phyloP scores from a whole-genome alignment of 495 filamentous ascomycete species.

The Aspergillus ostianus region DNA sequence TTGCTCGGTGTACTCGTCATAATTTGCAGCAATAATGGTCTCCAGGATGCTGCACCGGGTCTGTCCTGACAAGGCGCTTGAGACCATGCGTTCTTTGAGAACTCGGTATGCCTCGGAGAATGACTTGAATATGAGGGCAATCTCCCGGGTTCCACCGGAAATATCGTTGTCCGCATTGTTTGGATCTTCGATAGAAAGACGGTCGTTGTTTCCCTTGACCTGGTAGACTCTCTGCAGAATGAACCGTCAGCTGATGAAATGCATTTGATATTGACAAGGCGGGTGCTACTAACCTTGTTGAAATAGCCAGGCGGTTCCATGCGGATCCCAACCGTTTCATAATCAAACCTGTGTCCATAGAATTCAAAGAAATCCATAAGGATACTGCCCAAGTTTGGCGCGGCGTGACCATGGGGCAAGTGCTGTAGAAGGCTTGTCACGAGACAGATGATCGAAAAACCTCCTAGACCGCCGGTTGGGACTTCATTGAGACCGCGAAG shows the following conservation, averaged over 20 bases:
- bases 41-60: slow-evolving; percentile 58
- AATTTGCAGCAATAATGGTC: slow-evolving; percentile 68
- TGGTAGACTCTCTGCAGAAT: slow-evolving; percentile 20
- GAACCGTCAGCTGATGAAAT: slow-evolving; percentile 6
- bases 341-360: slow-evolving; percentile 79
- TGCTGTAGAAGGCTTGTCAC: slow-evolving; percentile 83
- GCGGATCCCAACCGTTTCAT: slow-evolving; percentile 63
- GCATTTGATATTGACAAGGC: background rate
- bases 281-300: slow-evolving; percentile 61
- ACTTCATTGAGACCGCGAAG: slow-evolving; percentile 92
- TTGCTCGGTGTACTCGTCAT: slow-evolving; percentile 64
- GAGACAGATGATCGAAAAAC: slow-evolving; percentile 89
- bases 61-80: slow-evolving; percentile 24
- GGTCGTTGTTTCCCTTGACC: slow-evolving; percentile 35
- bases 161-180: slow-evolving; percentile 84
- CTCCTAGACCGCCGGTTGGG: slow-evolving; percentile 84
- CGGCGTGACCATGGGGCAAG: slow-evolving; percentile 61
- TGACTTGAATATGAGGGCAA: slow-evolving; percentile 53
- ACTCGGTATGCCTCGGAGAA: slow-evolving; percentile 63
- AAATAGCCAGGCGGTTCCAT: slow-evolving; percentile 68
- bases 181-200: slow-evolving; percentile 81
- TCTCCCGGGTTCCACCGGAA: slow-evolving; percentile 71
- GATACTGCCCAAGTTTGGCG: slow-evolving; percentile 70
- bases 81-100: slow-evolving; percentile 57
- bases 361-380: slow-evolving; percentile 84